Evolutionary conservation across 331 rosid species (phyloP).

Genomic region (Arachis monticola): DNA sequence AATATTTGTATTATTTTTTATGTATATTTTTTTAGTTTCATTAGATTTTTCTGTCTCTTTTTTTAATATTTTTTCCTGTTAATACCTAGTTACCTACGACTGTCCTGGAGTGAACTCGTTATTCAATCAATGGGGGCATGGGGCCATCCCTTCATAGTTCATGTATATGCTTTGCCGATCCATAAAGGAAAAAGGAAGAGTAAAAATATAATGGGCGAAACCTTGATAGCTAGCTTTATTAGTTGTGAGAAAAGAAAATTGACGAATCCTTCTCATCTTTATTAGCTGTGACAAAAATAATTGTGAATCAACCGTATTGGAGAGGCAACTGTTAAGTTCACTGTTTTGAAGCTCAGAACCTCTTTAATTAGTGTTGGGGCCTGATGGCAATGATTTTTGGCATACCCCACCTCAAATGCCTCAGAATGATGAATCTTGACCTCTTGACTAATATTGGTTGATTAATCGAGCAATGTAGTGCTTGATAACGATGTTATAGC

Average conservation of each 20-base stretch:
- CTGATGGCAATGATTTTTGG: not conserved
- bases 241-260: not conserved
- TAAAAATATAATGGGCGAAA: no score
- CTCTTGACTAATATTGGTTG: no score
- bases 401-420: not conserved
- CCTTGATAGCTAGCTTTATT: no score
- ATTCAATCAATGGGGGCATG: not conserved
- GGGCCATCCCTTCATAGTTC: no score
- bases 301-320: no score
- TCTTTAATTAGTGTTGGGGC: not conserved
- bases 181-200: not conserved
- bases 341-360: not conserved
- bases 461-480: no score
- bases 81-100: not conserved
- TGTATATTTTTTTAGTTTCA: no score
- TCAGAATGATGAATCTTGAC: conserved; percentile 5
- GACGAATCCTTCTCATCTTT: not conserved
- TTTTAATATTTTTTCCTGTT: not conserved
- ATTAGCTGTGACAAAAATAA: not conserved
- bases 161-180: not conserved
- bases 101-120: not conserved
- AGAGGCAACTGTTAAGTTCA: not conserved
- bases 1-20: conserved; percentile 3
- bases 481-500: no score
- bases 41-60: not conserved